Evolutionary conservation across 2,329 filamentous ascomycete species (phyloP).

Genomic region (Corynespora cassiicola): DNA sequence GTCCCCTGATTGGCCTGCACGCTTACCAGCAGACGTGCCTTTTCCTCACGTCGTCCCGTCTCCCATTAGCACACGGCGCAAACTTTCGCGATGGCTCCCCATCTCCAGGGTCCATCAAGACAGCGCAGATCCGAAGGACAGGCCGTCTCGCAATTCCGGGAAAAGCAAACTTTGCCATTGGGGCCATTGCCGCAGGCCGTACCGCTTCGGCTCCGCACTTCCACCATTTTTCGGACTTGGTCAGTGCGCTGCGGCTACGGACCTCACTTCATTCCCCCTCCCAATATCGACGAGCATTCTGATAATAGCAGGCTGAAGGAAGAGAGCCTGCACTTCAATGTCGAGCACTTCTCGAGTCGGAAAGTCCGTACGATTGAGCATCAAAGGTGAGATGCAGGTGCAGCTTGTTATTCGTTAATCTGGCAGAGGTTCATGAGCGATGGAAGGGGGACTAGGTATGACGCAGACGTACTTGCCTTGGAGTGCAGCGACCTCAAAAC

Average conservation of each 20-base stretch:
- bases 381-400: too few relatives aligned
- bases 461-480: too few relatives aligned
- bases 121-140: slow-evolving; percentile 24
- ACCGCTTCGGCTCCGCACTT: slow-evolving; percentile 24
- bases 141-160: slow-evolving; percentile 24
- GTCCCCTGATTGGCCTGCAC: slow-evolving; percentile 8
- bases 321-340: slow-evolving; percentile 8
- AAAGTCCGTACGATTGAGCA: slow-evolving; percentile 1
- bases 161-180: slow-evolving; percentile 22
- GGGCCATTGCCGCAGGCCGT: slow-evolving; percentile 6
- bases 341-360: slow-evolving; percentile 3
- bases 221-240: slow-evolving; percentile 20
- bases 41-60: background rate
- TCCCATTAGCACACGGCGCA: slow-evolving; percentile 2
- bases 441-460: too few relatives aligned
- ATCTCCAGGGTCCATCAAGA: slow-evolving; percentile 11
- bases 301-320: slow-evolving; percentile 1
- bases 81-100: slow-evolving; percentile 36
- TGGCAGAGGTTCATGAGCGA: too few relatives aligned
- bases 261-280: slow-evolving; percentile 27
- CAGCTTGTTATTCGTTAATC: too few relatives aligned
- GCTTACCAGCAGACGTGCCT: background rate
- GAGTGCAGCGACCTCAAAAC: too few relatives aligned
- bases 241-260: slow-evolving; percentile 20
- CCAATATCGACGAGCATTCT: too few relatives aligned